Evolutionary conservation across 169 alveolate species (phyloP).

Genomic region (Neospora caninum): DNA sequence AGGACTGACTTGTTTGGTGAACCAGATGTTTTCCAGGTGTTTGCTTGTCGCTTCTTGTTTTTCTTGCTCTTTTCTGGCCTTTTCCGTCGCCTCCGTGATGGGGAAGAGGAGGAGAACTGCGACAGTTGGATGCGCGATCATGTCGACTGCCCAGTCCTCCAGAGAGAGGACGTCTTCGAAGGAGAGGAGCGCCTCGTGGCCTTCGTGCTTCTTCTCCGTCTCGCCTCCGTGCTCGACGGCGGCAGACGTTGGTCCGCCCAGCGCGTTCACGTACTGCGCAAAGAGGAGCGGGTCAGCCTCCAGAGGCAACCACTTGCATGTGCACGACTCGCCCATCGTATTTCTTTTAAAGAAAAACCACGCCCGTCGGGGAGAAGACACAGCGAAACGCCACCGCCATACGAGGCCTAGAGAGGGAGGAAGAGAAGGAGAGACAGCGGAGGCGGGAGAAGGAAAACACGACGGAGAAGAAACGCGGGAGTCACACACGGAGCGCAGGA

Average conservation of each 20-base stretch:
- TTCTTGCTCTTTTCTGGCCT: slow-evolving; percentile 14
- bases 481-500: background rate
- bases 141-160: slow-evolving; percentile 44
- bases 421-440: background rate
- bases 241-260: slow-evolving; percentile 32
- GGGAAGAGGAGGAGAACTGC: slow-evolving; percentile 43
- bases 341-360: background rate
- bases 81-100: background rate
- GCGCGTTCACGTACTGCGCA: slow-evolving; percentile 35
- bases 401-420: background rate
- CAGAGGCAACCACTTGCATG: slow-evolving; percentile 50
- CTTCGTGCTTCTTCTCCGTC: background rate
- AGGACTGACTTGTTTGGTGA: slow-evolving; percentile 31
- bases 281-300: slow-evolving; percentile 40
- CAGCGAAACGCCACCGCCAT: background rate
- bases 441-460: background rate
- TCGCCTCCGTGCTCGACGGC: slow-evolving; percentile 5
- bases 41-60: background rate
- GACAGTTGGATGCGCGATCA: slow-evolving; percentile 33
- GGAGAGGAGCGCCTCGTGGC: background rate
- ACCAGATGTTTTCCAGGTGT: slow-evolving; percentile 20
- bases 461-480: background rate
- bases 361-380: background rate
- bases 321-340: background rate
- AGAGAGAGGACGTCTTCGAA: slow-evolving; percentile 44